Evolutionary conservation across 202 grass and related monocot genomes (phyloP).

Genomic region (Carex sylvatica): DNA sequence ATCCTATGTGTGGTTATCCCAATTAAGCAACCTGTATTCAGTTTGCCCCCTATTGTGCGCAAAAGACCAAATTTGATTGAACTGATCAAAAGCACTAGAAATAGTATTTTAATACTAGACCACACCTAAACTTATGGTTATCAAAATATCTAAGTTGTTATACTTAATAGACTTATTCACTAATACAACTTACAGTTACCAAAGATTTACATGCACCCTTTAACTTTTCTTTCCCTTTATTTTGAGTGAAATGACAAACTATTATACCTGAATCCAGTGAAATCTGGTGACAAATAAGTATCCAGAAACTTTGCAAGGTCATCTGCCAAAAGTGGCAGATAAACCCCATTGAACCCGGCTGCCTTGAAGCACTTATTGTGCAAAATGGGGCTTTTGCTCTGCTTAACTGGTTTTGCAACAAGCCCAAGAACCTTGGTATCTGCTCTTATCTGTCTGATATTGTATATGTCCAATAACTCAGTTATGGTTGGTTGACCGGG

Average conservation of each 20-base stretch:
- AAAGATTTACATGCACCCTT: constrained; percentile 1
- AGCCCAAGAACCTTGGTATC: constrained; percentile 86
- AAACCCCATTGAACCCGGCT: constrained; percentile 78
- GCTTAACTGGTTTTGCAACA: constrained; percentile 86
- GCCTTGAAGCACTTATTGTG: constrained; percentile 82
- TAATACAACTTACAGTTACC: not conserved
- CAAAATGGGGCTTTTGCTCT: constrained; percentile 91
- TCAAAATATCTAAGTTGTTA: not conserved
- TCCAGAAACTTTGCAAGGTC: constrained; percentile 79
- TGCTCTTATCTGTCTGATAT: constrained; percentile 62
- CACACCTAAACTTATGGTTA: not conserved
- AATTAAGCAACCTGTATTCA: not conserved
- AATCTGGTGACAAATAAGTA: constrained; percentile 84
- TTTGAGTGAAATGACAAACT: constrained; percentile 17
- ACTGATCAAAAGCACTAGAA: not conserved
- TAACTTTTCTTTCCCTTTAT: not conserved
- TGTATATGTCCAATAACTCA: constrained; percentile 74
- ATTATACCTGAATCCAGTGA: constrained; percentile 89
- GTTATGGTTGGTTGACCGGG: constrained; percentile 74
- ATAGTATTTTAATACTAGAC: not conserved
- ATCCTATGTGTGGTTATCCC: not conserved
- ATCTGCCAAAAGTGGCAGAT: constrained; percentile 84
- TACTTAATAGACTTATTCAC: not conserved
- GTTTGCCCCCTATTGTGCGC: not conserved
- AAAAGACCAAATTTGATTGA: not conserved